Base-by-base conservation (phyloP, 2,329 filamentous ascomycete genomes). In the Ampelomyces quisqualis region DNA sequence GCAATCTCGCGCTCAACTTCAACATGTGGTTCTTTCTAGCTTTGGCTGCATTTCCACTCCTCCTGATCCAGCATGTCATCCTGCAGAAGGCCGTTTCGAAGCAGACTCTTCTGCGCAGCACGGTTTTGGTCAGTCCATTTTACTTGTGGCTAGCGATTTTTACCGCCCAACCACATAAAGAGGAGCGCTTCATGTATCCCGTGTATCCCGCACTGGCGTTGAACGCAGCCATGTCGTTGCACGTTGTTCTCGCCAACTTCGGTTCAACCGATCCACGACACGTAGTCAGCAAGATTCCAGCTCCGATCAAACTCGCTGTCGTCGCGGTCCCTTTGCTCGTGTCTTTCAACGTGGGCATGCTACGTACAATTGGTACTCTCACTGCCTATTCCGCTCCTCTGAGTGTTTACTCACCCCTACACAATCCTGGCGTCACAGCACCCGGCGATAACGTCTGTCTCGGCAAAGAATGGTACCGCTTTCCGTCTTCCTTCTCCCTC, bases 151-250 rank as follows among this genome's bases (percentile, higher is more conserved):
- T 98, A 19, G 80, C 72, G 3, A 93, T 97, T 48, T 97, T 98
- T 71, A 91, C 88, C 0, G 65, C 86, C 7, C 93, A 98, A 64
- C 88, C 93, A 11, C 93, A 98, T 72, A 98, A 98, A 62, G 93
- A 98, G 67, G 93, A 98, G 70, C 79, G 93, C 5, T 98, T 98
- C 73, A 97, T 98, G 90, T 98, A 95, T 60, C 93, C 93, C 0
- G 87, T 82, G 2, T 98, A 98, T 60, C 93, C 93, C 1, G 89
- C 91, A 49, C 76, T 98, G 24, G 86, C 87, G 0, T 76, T 98
- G 23, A 96, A 95, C 59, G 90, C 90, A 2, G 87, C 91, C 7
- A 79, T 96, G 38, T 80, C 88, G 3, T 73, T 94, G 23, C 90
- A 97, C 65, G 85, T 94, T 43, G 61, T 94, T 2, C 76, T 97